Conservation (phyloP, 78 protist species). For the Tieghemostelium lacteum region DNA sequence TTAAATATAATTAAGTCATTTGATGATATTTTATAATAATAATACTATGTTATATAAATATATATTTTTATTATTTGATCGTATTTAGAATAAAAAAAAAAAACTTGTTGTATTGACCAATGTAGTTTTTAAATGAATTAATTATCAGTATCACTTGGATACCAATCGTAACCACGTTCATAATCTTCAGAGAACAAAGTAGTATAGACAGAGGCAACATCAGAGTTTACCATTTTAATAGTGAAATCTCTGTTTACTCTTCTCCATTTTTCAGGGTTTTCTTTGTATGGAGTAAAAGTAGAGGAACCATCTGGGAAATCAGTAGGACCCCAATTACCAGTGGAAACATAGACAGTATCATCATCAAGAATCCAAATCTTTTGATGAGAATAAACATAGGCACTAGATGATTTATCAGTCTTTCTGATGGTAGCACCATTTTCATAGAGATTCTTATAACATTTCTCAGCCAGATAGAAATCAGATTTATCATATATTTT, state of each 20-base stretch:
- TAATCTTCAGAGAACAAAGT: conserved; percentile 65
- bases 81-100: no score
- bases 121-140: no score
- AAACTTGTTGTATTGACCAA: background rate
- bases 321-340: conserved; percentile 86
- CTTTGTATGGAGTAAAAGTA: conserved; percentile 38
- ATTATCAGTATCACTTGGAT: background rate
- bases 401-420: conserved; percentile 16
- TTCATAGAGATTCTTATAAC: conserved; percentile 50
- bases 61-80: no score
- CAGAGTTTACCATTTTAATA: conserved; percentile 29
- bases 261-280: conserved; percentile 51
- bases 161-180: conserved; percentile 35
- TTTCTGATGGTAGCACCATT: conserved; percentile 57
- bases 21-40: no score
- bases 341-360: conserved; percentile 44
- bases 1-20: no score
- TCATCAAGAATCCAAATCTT: conserved; percentile 85
- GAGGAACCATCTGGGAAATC: conserved; percentile 73
- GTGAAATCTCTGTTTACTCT: conserved; percentile 83
- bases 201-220: conserved; percentile 26
- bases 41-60: no score
- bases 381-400: conserved; percentile 78
- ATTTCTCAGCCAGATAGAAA: conserved; percentile 39
- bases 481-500: conserved; percentile 62